Evolutionary conservation across 2,329 filamentous ascomycete species (phyloP).

Genomic region (Capronia coronata): DNA sequence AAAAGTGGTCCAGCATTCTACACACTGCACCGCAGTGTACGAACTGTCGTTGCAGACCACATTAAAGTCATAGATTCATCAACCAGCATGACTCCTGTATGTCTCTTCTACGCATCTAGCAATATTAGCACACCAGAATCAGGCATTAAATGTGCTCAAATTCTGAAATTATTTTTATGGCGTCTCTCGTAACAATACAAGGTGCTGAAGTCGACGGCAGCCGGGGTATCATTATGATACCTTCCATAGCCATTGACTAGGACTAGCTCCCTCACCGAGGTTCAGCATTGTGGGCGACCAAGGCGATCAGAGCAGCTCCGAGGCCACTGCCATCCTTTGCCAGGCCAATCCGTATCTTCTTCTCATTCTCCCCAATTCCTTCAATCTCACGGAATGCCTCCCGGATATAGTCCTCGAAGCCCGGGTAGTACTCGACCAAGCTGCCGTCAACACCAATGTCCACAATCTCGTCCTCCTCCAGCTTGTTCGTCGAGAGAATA

Average conservation of each 20-base stretch:
- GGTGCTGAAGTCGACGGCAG: background rate
- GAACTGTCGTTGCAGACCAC: no score
- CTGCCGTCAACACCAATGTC: constrained; percentile 94
- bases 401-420: constrained; percentile 80
- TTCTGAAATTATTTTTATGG: background rate
- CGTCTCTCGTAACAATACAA: background rate
- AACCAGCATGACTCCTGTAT: no score
- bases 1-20: no score
- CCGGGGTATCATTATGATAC: background rate
- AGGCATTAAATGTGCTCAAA: background rate
- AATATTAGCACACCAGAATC: background rate
- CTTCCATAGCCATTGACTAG: background rate
- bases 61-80: no score
- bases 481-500: constrained; percentile 69
- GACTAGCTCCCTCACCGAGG: background rate
- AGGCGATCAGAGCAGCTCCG: constrained; percentile 89
- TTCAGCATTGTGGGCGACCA: constrained; percentile 55
- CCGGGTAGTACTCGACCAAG: constrained; percentile 91
- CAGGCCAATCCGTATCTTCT: constrained; percentile 86
- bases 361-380: constrained; percentile 74
- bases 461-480: constrained; percentile 62
- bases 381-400: constrained; percentile 71
- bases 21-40: no score
- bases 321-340: constrained; percentile 94
- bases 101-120: background rate